These are phyloP conservation scores for Fragilaria radians DNA, from an alignment of 108 stramenopile genomes.

Conservation along the genomic window DNA sequence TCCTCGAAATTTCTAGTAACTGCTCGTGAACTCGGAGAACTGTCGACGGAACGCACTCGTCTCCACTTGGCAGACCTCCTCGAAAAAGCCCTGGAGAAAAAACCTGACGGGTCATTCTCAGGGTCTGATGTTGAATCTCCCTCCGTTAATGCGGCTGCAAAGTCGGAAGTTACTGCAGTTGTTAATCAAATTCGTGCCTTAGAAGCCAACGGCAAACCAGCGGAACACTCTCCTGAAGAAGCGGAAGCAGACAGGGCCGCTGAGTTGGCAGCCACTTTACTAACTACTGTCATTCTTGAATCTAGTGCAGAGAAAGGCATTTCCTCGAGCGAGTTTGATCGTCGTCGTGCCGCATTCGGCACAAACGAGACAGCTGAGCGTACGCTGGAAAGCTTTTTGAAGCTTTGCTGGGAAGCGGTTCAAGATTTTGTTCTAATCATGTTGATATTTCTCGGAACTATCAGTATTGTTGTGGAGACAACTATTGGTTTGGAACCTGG, in stretches of 20 bases:
- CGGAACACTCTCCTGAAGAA: conserved; percentile 27
- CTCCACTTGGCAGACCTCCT: conserved; percentile 44
- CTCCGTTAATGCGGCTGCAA: conserved; percentile 5
- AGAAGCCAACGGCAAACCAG: conserved; percentile 16
- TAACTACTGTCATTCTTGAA: conserved; percentile 52
- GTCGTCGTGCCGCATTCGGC: conserved; percentile 59
- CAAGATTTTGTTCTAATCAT: conserved; percentile 91
- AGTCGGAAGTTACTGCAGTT: conserved; percentile 26
- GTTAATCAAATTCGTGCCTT: conserved; percentile 31
- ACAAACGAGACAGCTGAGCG: conserved; percentile 66
- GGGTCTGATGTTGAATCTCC: conserved; percentile 40
- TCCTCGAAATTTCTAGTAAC: conserved; percentile 27
- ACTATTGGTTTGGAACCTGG: conserved; percentile 55
- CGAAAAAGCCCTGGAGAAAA: conserved; percentile 43
- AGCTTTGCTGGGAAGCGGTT: conserved; percentile 87
- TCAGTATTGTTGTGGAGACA: conserved; percentile 75
- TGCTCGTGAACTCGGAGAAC: conserved; percentile 38
- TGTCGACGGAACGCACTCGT: conserved; percentile 55
- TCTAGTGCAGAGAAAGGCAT: conserved; percentile 67
- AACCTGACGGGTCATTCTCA: conserved; percentile 11
- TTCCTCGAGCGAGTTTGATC: conserved; percentile 48
- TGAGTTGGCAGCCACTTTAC: conserved; percentile 60
- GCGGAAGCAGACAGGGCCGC: conserved; percentile 38
- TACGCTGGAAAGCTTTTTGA: conserved; percentile 65
- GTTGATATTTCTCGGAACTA: conserved; percentile 82